Conservation (phyloP, 495 filamentous ascomycete genomes). For the Aspergillus baeticus region DNA sequence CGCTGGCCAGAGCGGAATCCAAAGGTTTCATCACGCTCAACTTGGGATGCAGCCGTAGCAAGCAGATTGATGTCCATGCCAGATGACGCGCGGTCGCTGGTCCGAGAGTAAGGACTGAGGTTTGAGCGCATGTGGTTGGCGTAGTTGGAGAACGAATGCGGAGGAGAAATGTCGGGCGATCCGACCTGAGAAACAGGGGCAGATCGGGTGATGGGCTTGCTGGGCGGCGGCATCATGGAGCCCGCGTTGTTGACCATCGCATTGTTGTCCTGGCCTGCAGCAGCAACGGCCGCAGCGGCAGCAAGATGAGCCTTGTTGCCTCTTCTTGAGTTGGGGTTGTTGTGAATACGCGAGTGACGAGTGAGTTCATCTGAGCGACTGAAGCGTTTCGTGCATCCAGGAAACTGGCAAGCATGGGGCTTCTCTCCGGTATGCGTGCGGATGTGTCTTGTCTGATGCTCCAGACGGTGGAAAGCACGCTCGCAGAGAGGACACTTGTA, state of each 20-base stretch:
- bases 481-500: constrained; percentile 99
- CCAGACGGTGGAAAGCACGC: constrained; percentile 96
- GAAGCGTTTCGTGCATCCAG: constrained; percentile 96
- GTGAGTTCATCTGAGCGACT: constrained; percentile 96
- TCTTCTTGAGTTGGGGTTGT: constrained; percentile 93
- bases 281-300: constrained; percentile 55
- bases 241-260: constrained; percentile 50
- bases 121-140: constrained; percentile 60
- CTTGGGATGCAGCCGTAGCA: constrained; percentile 84
- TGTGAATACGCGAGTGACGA: constrained; percentile 96
- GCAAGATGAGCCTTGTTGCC: constrained; percentile 80
- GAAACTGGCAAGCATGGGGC: constrained; percentile 91
- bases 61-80: constrained; percentile 82
- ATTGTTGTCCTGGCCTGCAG: constrained; percentile 49
- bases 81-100: constrained; percentile 44
- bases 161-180: constrained; percentile 94
- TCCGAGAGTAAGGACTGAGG: constrained; percentile 65
- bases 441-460: constrained; percentile 98
- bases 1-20: constrained; percentile 36
- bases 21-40: constrained; percentile 74
- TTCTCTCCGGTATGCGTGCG: constrained; percentile 98
- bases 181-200: constrained; percentile 87
- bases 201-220: constrained; percentile 70
- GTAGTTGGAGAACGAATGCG: constrained; percentile 82
- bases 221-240: constrained; percentile 73